Conservation (phyloP, 2,329 filamentous ascomycete genomes). For the Pyrenophora tritici-repentis region DNA sequence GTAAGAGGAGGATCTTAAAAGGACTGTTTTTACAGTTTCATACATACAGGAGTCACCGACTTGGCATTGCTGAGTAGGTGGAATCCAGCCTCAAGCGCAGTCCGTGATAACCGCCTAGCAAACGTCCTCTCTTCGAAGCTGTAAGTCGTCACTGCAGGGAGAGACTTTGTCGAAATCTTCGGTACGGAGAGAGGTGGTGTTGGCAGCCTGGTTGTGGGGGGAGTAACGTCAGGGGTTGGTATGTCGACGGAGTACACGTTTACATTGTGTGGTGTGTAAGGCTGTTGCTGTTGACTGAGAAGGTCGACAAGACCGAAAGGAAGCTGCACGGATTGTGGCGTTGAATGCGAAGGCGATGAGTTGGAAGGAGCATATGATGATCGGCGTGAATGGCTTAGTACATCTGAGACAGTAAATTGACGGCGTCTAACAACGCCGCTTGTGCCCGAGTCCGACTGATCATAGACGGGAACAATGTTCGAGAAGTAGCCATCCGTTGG, state of each 20-base stretch:
- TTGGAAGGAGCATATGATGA: background rate
- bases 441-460: constrained; percentile 6
- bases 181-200: constrained; percentile 24
- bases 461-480: constrained; percentile 13
- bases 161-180: constrained; percentile 35
- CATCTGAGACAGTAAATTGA: constrained; percentile 22
- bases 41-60: constrained; percentile 26
- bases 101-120: constrained; percentile 70
- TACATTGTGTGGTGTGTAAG: constrained; percentile 22
- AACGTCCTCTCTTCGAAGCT: constrained; percentile 70
- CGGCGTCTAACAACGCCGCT: constrained; percentile 18
- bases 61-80: constrained; percentile 59
- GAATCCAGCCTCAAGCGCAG: constrained; percentile 66
- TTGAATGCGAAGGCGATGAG: background rate
- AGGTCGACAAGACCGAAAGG: constrained; percentile 41
- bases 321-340: constrained; percentile 15
- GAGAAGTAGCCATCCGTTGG: constrained; percentile 20
- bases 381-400: constrained; percentile 27
- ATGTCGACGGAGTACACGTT: constrained; percentile 28
- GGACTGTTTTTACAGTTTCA: background rate
- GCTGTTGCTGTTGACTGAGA: constrained; percentile 24
- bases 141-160: constrained; percentile 58
- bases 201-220: constrained; percentile 31
- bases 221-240: constrained; percentile 33
- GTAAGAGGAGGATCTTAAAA: background rate